Percentiles rank a stretch among this genome's conserved stretches.
phyloP scores from a whole-genome alignment of 768 basidiomycete species.

The Boletus subparvulus region DNA sequence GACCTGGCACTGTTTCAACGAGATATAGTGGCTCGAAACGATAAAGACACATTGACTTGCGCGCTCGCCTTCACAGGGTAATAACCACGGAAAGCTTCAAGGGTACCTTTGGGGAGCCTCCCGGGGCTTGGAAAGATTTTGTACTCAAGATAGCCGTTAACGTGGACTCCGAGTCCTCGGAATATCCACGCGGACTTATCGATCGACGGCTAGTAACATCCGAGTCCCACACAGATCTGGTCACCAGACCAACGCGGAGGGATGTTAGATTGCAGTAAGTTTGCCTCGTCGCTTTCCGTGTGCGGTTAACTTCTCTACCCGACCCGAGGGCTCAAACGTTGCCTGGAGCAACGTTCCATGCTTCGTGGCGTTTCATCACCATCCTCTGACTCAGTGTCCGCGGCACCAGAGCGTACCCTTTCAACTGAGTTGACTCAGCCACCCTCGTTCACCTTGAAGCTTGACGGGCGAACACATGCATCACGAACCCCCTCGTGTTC shows the following conservation, averaged over 20 bases:
- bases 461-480: neutral
- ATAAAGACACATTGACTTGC: too few relatives aligned
- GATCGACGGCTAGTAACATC: neutral
- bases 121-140: neutral
- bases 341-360: neutral
- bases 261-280: neutral
- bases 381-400: conserved; percentile 2
- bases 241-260: neutral
- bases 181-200: neutral
- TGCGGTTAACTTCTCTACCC: neutral
- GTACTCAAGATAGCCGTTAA: neutral
- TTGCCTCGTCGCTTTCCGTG: conserved; percentile 2
- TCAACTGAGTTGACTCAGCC: conserved; percentile 1
- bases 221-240: neutral
- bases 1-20: too few relatives aligned
- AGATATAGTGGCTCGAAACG: too few relatives aligned
- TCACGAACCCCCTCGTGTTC: conserved; percentile 10
- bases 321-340: neutral
- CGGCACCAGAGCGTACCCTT: conserved; percentile 2
- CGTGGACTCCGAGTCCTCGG: neutral
- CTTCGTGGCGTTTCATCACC: conserved; percentile 10
- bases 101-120: neutral
- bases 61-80: too few relatives aligned
- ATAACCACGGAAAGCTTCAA: too few relatives aligned
- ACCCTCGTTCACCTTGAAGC: neutral